Evolutionary conservation across 352 stramenopile genomes (phyloP), one percentile per base, ranked within the genome.

Genomic region (Phytophthora podocarpi): DNA sequence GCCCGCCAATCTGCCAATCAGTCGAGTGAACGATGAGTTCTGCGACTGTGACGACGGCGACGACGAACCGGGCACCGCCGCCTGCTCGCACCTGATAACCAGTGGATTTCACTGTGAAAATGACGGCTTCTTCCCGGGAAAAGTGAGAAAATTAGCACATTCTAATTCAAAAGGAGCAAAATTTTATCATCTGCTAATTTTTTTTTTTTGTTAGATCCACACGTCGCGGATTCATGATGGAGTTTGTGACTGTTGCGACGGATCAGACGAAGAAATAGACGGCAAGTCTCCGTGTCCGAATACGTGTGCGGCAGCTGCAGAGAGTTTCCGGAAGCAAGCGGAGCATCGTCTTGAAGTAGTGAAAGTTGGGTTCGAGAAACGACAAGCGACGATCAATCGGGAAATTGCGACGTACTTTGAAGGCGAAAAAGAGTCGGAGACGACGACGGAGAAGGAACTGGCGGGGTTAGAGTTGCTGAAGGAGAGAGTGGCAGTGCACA

Each of bases 191-290:
- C 15, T 35, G 1, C 16, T 50, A 42, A 21, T 16, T 53, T 48
- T 20, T 30, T 52, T 15, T 34, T 34, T 13, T 45, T 13, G 23
- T 48, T 74, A 86, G 64, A 86, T 91, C 31, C 83, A 90, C 10
- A 85, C 85, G 5, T 98, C 90, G 1, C 71, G 87, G 13, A 64
- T 99, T 21, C 72, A 96, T 36, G 97, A 99, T 68, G 93, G 91
- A 9, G 83, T 99, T 50, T 99, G 97, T 64, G 97, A 99, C 80
- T 99, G 97, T 72, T 99, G 97, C 54, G 96, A 99, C 65, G 97
- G 96, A 10, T 85, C 82, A 12, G 96, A 99, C 57, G 97, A 99
- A 59, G 71, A 69, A 40, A n/a, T 58, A 9, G 15, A 23, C 4
- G 47, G 46, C 0, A 43, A 41, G 8, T 45, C 51, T 0, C 2